Evolutionary conservation across 2,329 filamentous ascomycete genomes (phyloP).

Genomic region (Coniochaeta sp.): DNA sequence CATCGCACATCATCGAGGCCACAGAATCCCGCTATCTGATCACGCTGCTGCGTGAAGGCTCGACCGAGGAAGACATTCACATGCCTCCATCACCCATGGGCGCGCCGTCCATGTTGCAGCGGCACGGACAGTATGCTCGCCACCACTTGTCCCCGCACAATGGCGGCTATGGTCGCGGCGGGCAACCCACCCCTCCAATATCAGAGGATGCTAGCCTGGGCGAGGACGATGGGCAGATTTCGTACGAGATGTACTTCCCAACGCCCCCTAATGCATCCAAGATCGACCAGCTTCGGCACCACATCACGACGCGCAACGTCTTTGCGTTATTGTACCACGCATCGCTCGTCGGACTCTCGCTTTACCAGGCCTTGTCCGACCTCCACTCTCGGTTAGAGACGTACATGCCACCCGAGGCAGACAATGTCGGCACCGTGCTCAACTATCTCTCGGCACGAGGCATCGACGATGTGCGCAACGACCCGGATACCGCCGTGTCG

Average conservation of each 20-base stretch:
- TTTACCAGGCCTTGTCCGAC: conserved; percentile 57
- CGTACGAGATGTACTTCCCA: conserved; percentile 58
- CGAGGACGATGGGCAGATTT: conserved; percentile 46
- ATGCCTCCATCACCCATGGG: conserved; percentile 36
- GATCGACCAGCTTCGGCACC: conserved; percentile 45
- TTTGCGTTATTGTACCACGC: conserved; percentile 59
- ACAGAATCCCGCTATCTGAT: conserved; percentile 49
- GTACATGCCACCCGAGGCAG: conserved; percentile 49
- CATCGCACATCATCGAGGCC: conserved; percentile 51
- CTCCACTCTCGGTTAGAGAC: conserved; percentile 53
- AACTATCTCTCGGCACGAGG: conserved; percentile 52
- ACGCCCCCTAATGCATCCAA: conserved; percentile 42
- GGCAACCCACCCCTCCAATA: conserved; percentile 35
- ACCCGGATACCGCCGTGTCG: conserved; percentile 51
- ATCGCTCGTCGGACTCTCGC: conserved; percentile 56
- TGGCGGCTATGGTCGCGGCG: conserved; percentile 18
- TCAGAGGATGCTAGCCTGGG: conserved; percentile 35
- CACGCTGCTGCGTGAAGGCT: conserved; percentile 45
- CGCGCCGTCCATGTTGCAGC: conserved; percentile 31
- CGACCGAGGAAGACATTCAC: conserved; percentile 38
- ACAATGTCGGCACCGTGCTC: conserved; percentile 52
- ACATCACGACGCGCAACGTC: conserved; percentile 62
- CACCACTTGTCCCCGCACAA: conserved; percentile 15
- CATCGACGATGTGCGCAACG: conserved; percentile 58
- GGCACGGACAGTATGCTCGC: conserved; percentile 18